A percentile compares a stretch with the other conserved stretches of the same genome.
Evolutionary conservation across 805 yeast genomes (phyloP).

Genomic region (Candida glaebosa): DNA sequence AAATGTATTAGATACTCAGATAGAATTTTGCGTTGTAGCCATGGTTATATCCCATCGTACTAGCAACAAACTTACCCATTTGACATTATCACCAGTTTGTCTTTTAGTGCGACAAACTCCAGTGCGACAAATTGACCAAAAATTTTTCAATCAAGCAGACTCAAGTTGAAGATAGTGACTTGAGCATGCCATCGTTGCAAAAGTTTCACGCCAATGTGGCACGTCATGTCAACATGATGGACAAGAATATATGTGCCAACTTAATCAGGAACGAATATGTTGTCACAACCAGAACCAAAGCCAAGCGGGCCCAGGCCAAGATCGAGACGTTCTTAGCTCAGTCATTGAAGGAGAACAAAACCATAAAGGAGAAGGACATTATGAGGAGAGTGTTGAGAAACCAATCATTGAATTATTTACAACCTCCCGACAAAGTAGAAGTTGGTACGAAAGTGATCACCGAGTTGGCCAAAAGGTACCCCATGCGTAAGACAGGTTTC

Average conservation of each 20-base stretch:
- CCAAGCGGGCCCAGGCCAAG: slow-evolving; percentile 41
- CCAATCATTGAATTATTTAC: slow-evolving; percentile 29
- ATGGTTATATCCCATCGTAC: too few relatives aligned
- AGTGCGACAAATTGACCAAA: too few relatives aligned
- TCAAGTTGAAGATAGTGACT: not conserved
- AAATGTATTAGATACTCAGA: not conserved
- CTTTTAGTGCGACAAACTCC: not conserved
- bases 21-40: not conserved
- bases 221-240: slow-evolving; percentile 42
- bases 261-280: slow-evolving; percentile 42
- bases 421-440: slow-evolving; percentile 46
- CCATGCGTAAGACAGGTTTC: slow-evolving; percentile 69
- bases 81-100: too few relatives aligned
- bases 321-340: slow-evolving; percentile 36
- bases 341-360: slow-evolving; percentile 25
- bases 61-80: too few relatives aligned
- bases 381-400: slow-evolving; percentile 12
- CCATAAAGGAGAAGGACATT: slow-evolving; percentile 12
- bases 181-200: slow-evolving; percentile 37
- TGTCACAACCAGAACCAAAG: slow-evolving; percentile 41
- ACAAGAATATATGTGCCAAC: slow-evolving; percentile 42
- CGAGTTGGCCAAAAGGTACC: slow-evolving; percentile 63
- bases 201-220: slow-evolving; percentile 41
- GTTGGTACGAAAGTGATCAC: slow-evolving; percentile 59
- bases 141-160: slow-evolving; percentile 1